A percentile compares a stretch with the other conserved stretches of the same genome.
These are phyloP conservation scores for Clathrus columnatus DNA, from an alignment of 768 basidiomycete species.

Conservation along the genomic window DNA sequence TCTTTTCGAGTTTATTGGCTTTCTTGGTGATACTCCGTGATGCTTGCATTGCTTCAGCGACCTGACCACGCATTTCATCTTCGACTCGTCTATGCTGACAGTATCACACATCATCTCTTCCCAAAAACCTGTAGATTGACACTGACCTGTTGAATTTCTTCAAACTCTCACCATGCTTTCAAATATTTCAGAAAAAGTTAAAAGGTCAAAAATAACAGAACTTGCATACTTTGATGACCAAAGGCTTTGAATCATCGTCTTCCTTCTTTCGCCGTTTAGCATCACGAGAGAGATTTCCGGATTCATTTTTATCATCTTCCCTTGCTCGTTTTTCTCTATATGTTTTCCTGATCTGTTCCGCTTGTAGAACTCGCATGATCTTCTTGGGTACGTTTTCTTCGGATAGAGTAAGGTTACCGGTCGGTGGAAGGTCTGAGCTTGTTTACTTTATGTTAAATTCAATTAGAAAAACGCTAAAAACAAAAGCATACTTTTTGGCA, in stretches of 20 bases:
- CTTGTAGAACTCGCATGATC: constrained; percentile 54
- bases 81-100: constrained; percentile 55
- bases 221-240: constrained; percentile 3
- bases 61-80: constrained; percentile 43
- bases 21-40: constrained; percentile 2
- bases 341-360: constrained; percentile 46
- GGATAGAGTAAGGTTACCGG: constrained; percentile 33
- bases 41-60: constrained; percentile 10
- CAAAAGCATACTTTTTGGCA: constrained; percentile 30
- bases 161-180: constrained; percentile 62
- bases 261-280: constrained; percentile 7
- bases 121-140: background rate
- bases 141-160: constrained; percentile 68
- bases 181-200: constrained; percentile 18
- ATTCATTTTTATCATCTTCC: background rate
- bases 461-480: constrained; percentile 12
- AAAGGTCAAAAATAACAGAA: background rate
- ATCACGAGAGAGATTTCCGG: background rate
- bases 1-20: background rate
- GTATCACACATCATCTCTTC: constrained; percentile 6
- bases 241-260: background rate
- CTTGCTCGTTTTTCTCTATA: constrained; percentile 33
- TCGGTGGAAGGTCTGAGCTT: constrained; percentile 36
- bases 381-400: constrained; percentile 66
- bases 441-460: constrained; percentile 22